Conservation (phyloP, 225 moss, liverwort and hornwort species). For the Thuidium tamariscinum region DNA sequence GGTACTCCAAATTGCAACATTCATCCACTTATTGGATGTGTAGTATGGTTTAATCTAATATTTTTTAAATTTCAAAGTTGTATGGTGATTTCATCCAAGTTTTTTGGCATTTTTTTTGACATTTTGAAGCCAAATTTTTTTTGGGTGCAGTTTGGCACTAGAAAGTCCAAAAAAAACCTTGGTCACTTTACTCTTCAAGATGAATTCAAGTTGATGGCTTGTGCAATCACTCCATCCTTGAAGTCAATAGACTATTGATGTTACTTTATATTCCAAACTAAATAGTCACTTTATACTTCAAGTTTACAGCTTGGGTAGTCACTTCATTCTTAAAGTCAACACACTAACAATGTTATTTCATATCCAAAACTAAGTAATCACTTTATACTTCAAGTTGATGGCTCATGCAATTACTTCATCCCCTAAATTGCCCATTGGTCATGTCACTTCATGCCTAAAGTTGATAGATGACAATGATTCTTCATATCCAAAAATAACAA, state of each 20-base stretch:
- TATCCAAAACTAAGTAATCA: neutral
- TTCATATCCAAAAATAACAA: neutral
- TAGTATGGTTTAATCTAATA: no score
- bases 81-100: no score
- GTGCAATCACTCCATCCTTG: neutral
- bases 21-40: no score
- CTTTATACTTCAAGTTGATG: neutral
- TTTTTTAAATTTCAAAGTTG: no score
- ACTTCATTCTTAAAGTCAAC: neutral
- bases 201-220: no score
- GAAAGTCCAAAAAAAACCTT: no score
- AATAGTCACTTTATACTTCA: rapidly evolving
- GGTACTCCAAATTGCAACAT: no score
- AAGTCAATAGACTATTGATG: rapidly evolving
- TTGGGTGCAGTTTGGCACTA: no score
- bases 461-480: rapidly evolving
- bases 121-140: no score
- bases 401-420: neutral
- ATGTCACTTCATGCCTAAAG: neutral
- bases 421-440: rapidly evolving
- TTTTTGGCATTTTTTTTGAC: no score
- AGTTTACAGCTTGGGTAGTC: rapidly evolving
- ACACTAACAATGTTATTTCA: no score
- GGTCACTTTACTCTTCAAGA: no score
- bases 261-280: neutral